Evolutionary conservation across 768 basidiomycete species (phyloP).

Genomic region (Trametes villosa): DNA sequence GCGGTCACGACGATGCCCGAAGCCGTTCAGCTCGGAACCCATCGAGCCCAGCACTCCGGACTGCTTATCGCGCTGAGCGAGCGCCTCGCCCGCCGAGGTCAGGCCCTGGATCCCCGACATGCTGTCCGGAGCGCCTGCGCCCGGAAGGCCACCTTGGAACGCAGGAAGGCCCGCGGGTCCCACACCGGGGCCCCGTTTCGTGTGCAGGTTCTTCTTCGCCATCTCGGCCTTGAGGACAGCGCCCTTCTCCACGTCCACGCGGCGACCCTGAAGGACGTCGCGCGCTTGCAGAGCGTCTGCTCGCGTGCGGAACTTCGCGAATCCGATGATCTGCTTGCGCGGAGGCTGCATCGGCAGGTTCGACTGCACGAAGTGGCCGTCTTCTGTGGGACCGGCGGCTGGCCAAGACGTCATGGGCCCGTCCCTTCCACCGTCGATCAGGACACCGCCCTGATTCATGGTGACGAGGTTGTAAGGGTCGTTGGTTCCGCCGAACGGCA

Average conservation of each 20-base stretch:
- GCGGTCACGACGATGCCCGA: conserved; percentile 33
- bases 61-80: conserved; percentile 26
- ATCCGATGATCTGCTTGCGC: conserved; percentile 97
- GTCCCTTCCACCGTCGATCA: conserved; percentile 79
- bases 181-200: conserved; percentile 75
- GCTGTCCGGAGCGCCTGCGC: conserved; percentile 21
- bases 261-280: conserved; percentile 85
- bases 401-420: conserved; percentile 76
- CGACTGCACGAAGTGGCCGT: conserved; percentile 39
- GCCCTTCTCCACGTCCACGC: conserved; percentile 92
- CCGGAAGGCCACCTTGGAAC: conserved; percentile 18
- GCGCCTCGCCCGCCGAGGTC: conserved; percentile 24
- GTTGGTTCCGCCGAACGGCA: conserved; percentile 54
- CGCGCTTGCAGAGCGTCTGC: conserved; percentile 87
- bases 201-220: conserved; percentile 99
- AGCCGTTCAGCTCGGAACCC: conserved; percentile 44
- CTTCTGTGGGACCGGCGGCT: conserved; percentile 39
- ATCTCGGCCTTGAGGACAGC: conserved; percentile 96
- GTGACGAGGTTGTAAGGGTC: conserved; percentile 87
- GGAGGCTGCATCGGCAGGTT: conserved; percentile 35
- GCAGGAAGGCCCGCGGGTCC: conserved; percentile 44
- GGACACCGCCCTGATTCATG: conserved; percentile 80
- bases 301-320: conserved; percentile 91
- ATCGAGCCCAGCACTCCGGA: conserved; percentile 27
- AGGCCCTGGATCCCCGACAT: conserved; percentile 22